Percentiles rank a stretch among this genome's conserved stretches.
Evolutionary conservation across 345 rosid species (phyloP).

Genomic region (Rhodomyrtus tomentosa): DNA sequence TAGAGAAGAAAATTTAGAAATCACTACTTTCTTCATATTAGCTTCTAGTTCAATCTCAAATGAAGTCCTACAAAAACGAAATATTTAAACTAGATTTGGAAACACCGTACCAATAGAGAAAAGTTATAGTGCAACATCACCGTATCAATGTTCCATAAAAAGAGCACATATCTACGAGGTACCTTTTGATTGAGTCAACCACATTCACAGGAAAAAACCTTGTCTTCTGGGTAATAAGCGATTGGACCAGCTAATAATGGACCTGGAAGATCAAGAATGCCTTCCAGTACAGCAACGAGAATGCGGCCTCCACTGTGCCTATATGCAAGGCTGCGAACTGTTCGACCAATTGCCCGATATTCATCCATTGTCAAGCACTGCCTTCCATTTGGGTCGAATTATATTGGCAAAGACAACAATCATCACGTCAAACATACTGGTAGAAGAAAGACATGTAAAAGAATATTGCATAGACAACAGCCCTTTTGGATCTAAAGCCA

Average conservation of each 20-base stretch:
- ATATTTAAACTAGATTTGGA: not conserved
- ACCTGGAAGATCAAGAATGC: conserved; percentile 48
- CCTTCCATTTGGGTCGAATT: conserved; percentile 95
- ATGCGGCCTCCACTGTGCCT: conserved; percentile 43
- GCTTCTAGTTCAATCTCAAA: not conserved
- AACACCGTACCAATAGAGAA: not conserved
- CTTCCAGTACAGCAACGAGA: conserved; percentile 78
- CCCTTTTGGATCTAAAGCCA: not conserved
- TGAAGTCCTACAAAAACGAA: not conserved
- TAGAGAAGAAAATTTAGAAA: not conserved
- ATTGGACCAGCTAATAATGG: conserved; percentile 48
- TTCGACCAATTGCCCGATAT: conserved; percentile 54
- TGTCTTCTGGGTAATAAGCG: conserved; percentile 71
- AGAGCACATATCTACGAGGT: conserved; percentile 30
- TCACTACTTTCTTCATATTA: not conserved
- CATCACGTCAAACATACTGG: not conserved
- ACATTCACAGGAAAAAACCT: conserved; percentile 38
- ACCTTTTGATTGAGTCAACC: conserved; percentile 37
- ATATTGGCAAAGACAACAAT: conserved; percentile 1
- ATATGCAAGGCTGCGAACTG: conserved; percentile 31
- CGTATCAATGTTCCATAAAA: conserved; percentile 23
- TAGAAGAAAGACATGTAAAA: not conserved
- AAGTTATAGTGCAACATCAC: not conserved
- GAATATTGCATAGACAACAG: not conserved
- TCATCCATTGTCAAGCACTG: conserved; percentile 80